A percentile compares a stretch with the other conserved stretches of the same genome.
phyloP scores from a whole-genome alignment of 805 yeast species.

The Clavispora santaluciae region DNA sequence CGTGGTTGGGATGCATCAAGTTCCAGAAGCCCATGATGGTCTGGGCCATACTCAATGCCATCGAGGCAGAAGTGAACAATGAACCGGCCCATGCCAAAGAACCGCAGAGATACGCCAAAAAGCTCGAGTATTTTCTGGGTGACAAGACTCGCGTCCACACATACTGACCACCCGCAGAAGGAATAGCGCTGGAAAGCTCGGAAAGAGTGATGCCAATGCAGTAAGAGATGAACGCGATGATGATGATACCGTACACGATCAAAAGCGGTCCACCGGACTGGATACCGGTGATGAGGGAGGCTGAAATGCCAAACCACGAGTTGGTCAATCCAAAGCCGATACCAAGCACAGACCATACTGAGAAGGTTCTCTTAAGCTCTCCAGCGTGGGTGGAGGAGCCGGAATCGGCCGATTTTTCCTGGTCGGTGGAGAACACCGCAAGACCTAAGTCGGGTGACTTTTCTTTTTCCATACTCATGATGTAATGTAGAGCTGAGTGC shows the following conservation, averaged over 20 bases:
- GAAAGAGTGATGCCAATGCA: constrained; percentile 36
- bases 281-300: constrained; percentile 38
- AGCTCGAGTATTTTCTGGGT: constrained; percentile 32
- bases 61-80: constrained; percentile 36
- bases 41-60: constrained; percentile 32
- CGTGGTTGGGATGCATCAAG: constrained; percentile 32
- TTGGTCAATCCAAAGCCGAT: constrained; percentile 41
- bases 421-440: constrained; percentile 4
- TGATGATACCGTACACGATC: constrained; percentile 38
- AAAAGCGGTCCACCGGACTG: constrained; percentile 39
- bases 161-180: constrained; percentile 41
- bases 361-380: constrained; percentile 33
- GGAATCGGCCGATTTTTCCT: constrained; percentile 5
- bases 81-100: constrained; percentile 41
- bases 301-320: constrained; percentile 41
- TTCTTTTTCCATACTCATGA: constrained; percentile 1
- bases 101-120: constrained; percentile 37
- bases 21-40: constrained; percentile 35
- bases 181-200: constrained; percentile 37
- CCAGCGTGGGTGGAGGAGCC: constrained; percentile 7
- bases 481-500: too few species aligned
- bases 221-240: constrained; percentile 32
- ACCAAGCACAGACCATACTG: constrained; percentile 35
- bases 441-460: neutral
- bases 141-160: constrained; percentile 39